A percentile compares a stretch with the other conserved stretches of the same genome.
Evolutionary conservation across 2,329 filamentous ascomycete genomes (phyloP).

Genomic region (Helminthosporium solani): DNA sequence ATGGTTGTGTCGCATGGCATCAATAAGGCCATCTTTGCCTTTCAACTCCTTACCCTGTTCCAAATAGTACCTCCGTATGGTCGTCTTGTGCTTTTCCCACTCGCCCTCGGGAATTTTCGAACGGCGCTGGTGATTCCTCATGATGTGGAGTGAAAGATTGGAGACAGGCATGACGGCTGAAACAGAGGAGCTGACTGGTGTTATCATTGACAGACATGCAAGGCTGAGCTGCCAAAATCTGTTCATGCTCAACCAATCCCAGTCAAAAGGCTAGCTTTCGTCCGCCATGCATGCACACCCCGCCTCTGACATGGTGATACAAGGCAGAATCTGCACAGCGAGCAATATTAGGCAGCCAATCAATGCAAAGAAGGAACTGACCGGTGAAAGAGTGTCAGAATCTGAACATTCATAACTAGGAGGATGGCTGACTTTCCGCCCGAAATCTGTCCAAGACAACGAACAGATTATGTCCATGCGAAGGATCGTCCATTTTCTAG

Average conservation of each 20-base stretch:
- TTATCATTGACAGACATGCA: not conserved
- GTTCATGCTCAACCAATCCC: not conserved
- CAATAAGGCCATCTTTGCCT: conserved; percentile 8
- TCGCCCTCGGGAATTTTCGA: conserved; percentile 3
- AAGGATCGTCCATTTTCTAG: too few relatives aligned
- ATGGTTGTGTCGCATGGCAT: conserved; percentile 1
- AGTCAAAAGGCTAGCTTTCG: not conserved
- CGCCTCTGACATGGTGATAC: not conserved
- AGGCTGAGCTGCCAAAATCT: conserved; percentile 1
- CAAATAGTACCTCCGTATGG: conserved; percentile 1
- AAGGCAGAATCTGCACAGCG: not conserved
- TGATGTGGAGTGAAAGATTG: not conserved
- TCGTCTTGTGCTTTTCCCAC: conserved; percentile 7
- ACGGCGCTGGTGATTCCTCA: not conserved
- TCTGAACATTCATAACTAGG: too few relatives aligned
- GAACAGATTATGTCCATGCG: too few relatives aligned
- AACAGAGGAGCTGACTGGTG: too few relatives aligned
- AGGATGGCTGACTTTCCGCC: too few relatives aligned
- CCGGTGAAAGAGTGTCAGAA: too few relatives aligned
- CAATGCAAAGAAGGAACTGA: too few relatives aligned
- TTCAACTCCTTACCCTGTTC: conserved; percentile 3
- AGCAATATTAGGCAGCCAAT: too few relatives aligned
- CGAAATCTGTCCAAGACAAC: too few relatives aligned
- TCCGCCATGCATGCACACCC: not conserved
- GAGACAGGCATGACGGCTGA: not conserved